Evolutionary conservation across 495 filamentous ascomycete genomes (phyloP).

Genomic region (Lasiosphaeria miniovina): DNA sequence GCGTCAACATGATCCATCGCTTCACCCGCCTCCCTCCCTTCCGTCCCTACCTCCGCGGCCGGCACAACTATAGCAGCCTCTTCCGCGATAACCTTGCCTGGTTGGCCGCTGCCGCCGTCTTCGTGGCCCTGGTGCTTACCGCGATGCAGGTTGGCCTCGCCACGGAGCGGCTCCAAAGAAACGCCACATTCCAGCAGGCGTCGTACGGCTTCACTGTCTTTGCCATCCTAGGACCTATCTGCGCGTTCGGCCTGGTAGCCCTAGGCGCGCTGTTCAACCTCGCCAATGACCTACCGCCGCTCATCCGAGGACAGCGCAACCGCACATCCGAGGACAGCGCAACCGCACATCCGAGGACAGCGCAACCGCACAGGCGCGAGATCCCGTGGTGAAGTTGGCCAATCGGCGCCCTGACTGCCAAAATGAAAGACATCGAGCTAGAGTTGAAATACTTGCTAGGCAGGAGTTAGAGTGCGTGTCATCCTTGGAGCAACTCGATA

Average conservation of each 20-base stretch:
- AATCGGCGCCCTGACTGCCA: too few species aligned
- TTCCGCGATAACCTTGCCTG: conserved; percentile 48
- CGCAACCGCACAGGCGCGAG: neutral
- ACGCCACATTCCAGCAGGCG: neutral
- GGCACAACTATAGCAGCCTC: conserved; percentile 36
- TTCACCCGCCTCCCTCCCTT: neutral
- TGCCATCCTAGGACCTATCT: neutral
- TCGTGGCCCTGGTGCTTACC: conserved; percentile 51
- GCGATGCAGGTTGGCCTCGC: conserved; percentile 59
- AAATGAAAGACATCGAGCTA: too few species aligned
- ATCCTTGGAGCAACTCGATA: too few species aligned
- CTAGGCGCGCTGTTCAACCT: conserved; percentile 6
- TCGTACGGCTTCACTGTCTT: conserved; percentile 6
- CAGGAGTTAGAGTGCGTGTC: too few species aligned
- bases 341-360: neutral
- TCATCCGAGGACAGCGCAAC: neutral
- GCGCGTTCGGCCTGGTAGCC: conserved; percentile 4
- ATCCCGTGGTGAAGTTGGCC: too few species aligned
- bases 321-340: neutral
- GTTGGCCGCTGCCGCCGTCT: conserved; percentile 45
- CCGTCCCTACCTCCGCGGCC: neutral
- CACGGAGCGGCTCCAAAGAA: conserved; percentile 1
- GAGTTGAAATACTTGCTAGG: too few species aligned
- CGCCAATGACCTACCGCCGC: conserved; percentile 3
- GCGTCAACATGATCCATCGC: conserved; percentile 1